Evolutionary conservation across 2,329 filamentous ascomycete genomes (phyloP).

Genomic region (Alternaria triticina): DNA sequence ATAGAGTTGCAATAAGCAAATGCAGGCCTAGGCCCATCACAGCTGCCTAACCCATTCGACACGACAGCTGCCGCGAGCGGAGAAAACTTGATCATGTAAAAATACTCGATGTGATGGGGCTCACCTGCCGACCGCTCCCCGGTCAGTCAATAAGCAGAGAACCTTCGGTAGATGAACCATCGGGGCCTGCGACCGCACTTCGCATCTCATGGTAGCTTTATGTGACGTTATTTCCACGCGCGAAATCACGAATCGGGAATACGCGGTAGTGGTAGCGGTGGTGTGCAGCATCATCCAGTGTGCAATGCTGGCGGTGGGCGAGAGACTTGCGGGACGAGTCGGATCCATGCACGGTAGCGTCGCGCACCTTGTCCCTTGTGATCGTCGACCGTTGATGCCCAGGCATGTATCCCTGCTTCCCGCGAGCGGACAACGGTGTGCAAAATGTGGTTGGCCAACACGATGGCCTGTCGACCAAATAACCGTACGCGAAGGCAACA

Average conservation of each 20-base stretch:
- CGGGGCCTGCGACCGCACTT: neutral
- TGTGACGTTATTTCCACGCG: slow-evolving; percentile 4
- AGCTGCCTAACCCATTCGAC: slow-evolving; percentile 16
- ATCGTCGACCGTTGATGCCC: slow-evolving; percentile 40
- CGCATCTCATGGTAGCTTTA: neutral
- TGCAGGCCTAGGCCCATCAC: slow-evolving; percentile 10
- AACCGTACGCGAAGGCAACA: slow-evolving; percentile 12
- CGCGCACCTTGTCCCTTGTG: slow-evolving; percentile 37
- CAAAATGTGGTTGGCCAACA: slow-evolving; percentile 5
- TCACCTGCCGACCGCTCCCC: slow-evolving; percentile 34
- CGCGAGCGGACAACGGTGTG: slow-evolving; percentile 29
- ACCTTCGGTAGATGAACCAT: neutral
- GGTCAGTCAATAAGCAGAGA: slow-evolving; percentile 18
- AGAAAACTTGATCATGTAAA: slow-evolving; percentile 23
- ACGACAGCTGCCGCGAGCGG: slow-evolving; percentile 14
- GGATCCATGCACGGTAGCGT: slow-evolving; percentile 39
- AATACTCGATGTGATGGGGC: slow-evolving; percentile 25
- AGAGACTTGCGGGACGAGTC: slow-evolving; percentile 39
- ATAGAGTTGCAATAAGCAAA: slow-evolving; percentile 1
- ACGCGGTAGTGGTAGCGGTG: slow-evolving; percentile 19
- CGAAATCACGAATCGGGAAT: slow-evolving; percentile 19
- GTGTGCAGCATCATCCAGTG: slow-evolving; percentile 22
- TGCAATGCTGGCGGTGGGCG: slow-evolving; percentile 7
- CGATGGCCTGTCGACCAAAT: neutral
- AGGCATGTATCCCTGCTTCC: slow-evolving; percentile 39